Base-by-base conservation (phyloP, 2,329 filamentous ascomycete genomes). In the Mariannaea sp. region DNA sequence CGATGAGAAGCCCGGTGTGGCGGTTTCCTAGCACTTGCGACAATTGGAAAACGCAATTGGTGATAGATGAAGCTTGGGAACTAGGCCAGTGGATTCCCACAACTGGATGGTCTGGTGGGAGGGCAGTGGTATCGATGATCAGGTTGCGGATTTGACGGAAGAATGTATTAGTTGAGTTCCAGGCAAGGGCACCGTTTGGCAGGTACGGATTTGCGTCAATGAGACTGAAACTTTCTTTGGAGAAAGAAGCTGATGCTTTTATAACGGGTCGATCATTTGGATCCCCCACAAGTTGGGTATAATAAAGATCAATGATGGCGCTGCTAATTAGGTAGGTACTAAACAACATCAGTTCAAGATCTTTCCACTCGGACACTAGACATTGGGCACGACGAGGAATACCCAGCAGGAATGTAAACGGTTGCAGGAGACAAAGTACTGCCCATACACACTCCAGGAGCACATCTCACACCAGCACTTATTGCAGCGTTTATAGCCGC, bases 221-320 rank as follows among this genome's bases (percentile, higher is more conserved):
- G 29, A 82, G 68, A 4, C 75, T 76, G 14, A 77, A 71, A 24
- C 67, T 75, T 13, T 62, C 52, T 8, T 64, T 61, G 7, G 64
- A 61, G 60, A 87, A 87, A 30, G 68, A 71, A 0, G 76, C 55
- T 1, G 77, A 72, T 2, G 82, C 82, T 61, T 80, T 80, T 48
- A 87, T 76, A 3, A 78, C 76, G 5, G 88, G 75, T 51, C 80
- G 76, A 57, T 79, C 70, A 16, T 75, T 77, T 8, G 87, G 83
- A 70, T 92, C 87, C 33, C 89, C 89, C 24, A 92, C 80, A 56
- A 94, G 79, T 70, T 90, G 87, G 1, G 89, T 92, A 68, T 91
- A 90, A 74, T 92, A 94, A 72, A 86, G 85, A 67, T 88, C 84
- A 35, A 89, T 73, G 55, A 94, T 84, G 5, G 89, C 87, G 58